Evolutionary conservation across 1,284 basidiomycete genomes (phyloP), one percentile per base, ranked within the genome.

Genomic region (Ustilago cynodontis): DNA sequence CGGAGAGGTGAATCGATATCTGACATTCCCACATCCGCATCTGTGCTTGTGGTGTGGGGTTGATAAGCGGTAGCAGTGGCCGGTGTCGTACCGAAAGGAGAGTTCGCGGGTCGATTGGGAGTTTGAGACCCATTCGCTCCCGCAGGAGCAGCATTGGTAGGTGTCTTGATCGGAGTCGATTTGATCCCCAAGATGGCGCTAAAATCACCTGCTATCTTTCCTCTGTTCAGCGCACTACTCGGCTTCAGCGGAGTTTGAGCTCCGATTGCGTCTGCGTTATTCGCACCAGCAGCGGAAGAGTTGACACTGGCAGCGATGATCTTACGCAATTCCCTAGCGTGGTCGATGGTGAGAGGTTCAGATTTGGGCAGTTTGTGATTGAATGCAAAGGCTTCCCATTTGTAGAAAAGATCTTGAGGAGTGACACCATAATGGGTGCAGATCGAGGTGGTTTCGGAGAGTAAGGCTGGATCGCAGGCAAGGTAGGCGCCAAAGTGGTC

Each of bases 331-430:
- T 78, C 71, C 11, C 75, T 59, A 5, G 81, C 64, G 55, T 73
- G 65, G 1, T 80, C 69, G 28, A 80, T 51, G 9, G 68, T 75
- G 0, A 71, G 39, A 1, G 75, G 61, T 43, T 78, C 63, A 13
- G 61, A 66, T n/a, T 64, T 62, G 26, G 78, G 71, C 18, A 71
- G 56, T 9, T 54, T 55, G 41, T 77, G 59, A 58, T 77, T 73
- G 62, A 82, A 50, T 13, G 77, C 69, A 31, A 80, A 77, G 2
- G 81, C 78, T 52, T 81, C 80, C 65, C 69, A 80, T 62, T 82
- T 81, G 66, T 80, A 82, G 51, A 69, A 82, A 45, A 82, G 66
- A 35, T 78, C 76, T 55, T 80, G 60, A 14, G 81, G 71, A 10
- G 71, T 53, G 53, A 81, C 63, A 24, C 37, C 35, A 53, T 78